Percentiles rank a stretch among this genome's conserved stretches.
Evolutionary conservation across 2,329 filamentous ascomycete species (phyloP).

Genomic region (Endocalyx cinctus): DNA sequence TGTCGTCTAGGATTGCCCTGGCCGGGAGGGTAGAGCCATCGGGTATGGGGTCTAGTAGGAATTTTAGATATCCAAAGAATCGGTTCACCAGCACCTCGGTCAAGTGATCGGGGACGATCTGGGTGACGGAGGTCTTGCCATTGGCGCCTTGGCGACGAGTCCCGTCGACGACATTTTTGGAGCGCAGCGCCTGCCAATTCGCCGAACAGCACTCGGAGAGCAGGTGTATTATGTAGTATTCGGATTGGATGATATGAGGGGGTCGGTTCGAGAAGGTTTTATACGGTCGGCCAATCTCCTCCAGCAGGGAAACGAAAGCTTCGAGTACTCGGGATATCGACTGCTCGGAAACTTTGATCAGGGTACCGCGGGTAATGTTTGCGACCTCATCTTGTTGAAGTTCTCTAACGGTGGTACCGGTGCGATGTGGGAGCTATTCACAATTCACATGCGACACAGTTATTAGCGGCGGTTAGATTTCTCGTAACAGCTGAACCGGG

Average conservation of each 20-base stretch:
- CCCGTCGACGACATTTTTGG: too few species aligned
- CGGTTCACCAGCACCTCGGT: constrained; percentile 49
- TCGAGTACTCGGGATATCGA: constrained; percentile 52
- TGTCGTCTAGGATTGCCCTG: constrained; percentile 53
- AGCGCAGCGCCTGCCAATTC: constrained; percentile 49
- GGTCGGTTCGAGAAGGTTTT: constrained; percentile 48
- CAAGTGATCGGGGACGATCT: constrained; percentile 34
- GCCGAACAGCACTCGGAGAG: constrained; percentile 61
- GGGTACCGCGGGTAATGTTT: constrained; percentile 54
- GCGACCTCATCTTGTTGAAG: constrained; percentile 58
- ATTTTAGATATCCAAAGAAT: constrained; percentile 51
- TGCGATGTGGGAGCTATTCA: constrained; percentile 59
- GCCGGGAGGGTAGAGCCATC: constrained; percentile 54
- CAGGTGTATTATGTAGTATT: constrained; percentile 59
- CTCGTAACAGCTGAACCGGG: too few species aligned
- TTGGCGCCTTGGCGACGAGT: too few species aligned
- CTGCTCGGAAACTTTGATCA: constrained; percentile 55
- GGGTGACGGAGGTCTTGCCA: constrained; percentile 3
- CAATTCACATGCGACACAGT: constrained; percentile 9
- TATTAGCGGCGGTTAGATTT: constrained; percentile 12
- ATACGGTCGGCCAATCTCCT: constrained; percentile 54
- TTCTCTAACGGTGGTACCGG: constrained; percentile 52
- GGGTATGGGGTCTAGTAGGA: constrained; percentile 54
- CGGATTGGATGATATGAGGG: constrained; percentile 57
- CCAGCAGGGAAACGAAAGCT: constrained; percentile 51